A percentile compares a stretch with the other conserved stretches of the same genome.
These are phyloP conservation scores for Xerocomellus amylosporus DNA, from an alignment of 768 basidiomycete genomes.

Conservation along the genomic window DNA sequence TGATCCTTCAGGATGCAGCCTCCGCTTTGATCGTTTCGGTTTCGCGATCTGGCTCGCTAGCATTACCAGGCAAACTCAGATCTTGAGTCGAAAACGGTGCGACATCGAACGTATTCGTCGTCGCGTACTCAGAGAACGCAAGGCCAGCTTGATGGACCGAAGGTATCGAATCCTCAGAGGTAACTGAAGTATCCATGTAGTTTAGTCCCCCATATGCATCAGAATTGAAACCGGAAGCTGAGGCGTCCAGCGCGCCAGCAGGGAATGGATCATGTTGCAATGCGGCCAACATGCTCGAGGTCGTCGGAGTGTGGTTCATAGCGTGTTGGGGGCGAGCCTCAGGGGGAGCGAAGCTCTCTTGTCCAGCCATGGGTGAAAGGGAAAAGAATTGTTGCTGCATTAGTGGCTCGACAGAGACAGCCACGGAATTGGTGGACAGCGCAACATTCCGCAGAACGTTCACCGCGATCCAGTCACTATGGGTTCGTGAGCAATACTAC, in stretches of 20 bases:
- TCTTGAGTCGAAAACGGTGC: conserved; percentile 65
- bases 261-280: conserved; percentile 76
- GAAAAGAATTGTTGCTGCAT: conserved; percentile 89
- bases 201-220: conserved; percentile 69
- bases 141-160: conserved; percentile 60
- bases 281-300: conserved; percentile 88
- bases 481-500: conserved; percentile 16
- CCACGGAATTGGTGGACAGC: conserved; percentile 86
- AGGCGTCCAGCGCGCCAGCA: conserved; percentile 61
- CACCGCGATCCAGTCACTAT: conserved; percentile 87
- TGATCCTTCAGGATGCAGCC: conserved; percentile 35
- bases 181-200: conserved; percentile 70
- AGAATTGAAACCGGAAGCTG: conserved; percentile 57
- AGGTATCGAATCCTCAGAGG: conserved; percentile 63
- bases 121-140: conserved; percentile 68
- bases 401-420: conserved; percentile 86
- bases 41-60: conserved; percentile 62
- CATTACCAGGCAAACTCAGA: conserved; percentile 53
- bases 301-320: conserved; percentile 82
- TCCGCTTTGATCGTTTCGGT: conserved; percentile 68
- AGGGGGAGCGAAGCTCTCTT: conserved; percentile 69
- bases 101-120: conserved; percentile 69
- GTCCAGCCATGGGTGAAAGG: conserved; percentile 85
- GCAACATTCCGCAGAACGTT: conserved; percentile 86
- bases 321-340: conserved; percentile 60